A percentile compares a stretch with the other conserved stretches of the same genome.
Evolutionary conservation across 2,329 filamentous ascomycete genomes (phyloP).

Genomic region (Ciborinia camelliae): DNA sequence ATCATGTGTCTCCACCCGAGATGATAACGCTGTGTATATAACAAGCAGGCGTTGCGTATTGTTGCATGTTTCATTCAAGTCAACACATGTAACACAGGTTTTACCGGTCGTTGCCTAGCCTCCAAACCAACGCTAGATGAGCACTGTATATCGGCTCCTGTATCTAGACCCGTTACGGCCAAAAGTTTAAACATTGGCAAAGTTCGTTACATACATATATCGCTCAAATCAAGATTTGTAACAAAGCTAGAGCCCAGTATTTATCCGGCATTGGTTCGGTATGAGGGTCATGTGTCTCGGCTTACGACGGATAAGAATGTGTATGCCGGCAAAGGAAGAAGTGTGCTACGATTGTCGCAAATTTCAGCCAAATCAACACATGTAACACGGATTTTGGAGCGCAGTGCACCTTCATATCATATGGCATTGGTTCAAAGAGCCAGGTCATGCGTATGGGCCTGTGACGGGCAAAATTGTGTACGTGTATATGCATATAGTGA

Average conservation of each 20-base stretch:
- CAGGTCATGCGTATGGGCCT: neutral
- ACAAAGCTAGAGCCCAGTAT: neutral
- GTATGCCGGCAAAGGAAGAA: neutral
- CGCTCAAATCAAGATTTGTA: neutral
- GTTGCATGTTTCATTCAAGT: constrained; percentile 11
- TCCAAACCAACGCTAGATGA: too few relatives aligned
- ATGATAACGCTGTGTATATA: neutral
- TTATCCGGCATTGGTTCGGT: neutral
- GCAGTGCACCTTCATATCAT: neutral
- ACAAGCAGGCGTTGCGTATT: neutral
- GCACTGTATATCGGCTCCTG: neutral
- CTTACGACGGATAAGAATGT: neutral
- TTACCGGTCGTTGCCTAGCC: neutral
- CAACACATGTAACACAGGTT: constrained; percentile 1
- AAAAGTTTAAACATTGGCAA: neutral
- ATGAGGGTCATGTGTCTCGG: neutral
- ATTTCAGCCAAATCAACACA: neutral
- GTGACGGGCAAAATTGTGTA: neutral
- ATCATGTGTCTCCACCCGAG: neutral
- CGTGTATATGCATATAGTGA: neutral
- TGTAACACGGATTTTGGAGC: too few relatives aligned
- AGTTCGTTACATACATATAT: neutral
- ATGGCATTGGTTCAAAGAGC: neutral
- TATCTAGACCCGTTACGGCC: neutral
- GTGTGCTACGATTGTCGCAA: constrained; percentile 11